Evolutionary conservation across 73 alveolate species (phyloP).

Genomic region (Paramecium bursaria): DNA sequence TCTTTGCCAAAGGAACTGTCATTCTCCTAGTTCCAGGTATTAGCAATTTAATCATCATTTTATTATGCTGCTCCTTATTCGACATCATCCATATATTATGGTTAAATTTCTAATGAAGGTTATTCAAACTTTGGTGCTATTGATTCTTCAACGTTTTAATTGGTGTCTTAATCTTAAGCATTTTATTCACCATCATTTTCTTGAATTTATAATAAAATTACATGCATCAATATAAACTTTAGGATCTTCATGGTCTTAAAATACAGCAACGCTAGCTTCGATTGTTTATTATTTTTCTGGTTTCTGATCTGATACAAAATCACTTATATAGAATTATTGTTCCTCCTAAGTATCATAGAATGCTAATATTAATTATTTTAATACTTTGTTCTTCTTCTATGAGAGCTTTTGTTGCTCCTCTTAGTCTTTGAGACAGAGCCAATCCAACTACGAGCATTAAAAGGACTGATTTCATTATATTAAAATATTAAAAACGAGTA

Average conservation of each 20-base stretch:
- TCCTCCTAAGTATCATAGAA: slow-evolving; percentile 31
- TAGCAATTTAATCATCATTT: background rate
- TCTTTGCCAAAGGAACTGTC: too few species aligned
- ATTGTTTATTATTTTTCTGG: slow-evolving; percentile 1
- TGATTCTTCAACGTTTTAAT: background rate
- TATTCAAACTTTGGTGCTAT: background rate
- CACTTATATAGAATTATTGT: slow-evolving; percentile 29
- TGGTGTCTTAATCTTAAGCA: background rate
- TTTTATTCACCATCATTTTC: background rate
- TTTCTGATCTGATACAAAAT: background rate
- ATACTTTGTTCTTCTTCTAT: slow-evolving; percentile 60
- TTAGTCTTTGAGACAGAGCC: slow-evolving; percentile 25
- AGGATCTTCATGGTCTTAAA: slow-evolving; percentile 15
- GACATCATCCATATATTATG: too few species aligned
- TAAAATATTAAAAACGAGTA: background rate
- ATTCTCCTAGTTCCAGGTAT: background rate
- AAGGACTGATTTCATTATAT: background rate
- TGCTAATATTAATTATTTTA: background rate
- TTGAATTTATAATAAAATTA: background rate
- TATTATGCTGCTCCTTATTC: background rate
- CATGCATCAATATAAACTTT: slow-evolving; percentile 35
- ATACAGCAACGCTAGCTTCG: slow-evolving; percentile 54
- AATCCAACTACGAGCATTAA: slow-evolving; percentile 35
- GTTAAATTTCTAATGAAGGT: background rate
- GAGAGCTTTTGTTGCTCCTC: slow-evolving; percentile 43